Conservation (phyloP, 1,284 basidiomycete species). For the Calocybe gambosa region DNA sequence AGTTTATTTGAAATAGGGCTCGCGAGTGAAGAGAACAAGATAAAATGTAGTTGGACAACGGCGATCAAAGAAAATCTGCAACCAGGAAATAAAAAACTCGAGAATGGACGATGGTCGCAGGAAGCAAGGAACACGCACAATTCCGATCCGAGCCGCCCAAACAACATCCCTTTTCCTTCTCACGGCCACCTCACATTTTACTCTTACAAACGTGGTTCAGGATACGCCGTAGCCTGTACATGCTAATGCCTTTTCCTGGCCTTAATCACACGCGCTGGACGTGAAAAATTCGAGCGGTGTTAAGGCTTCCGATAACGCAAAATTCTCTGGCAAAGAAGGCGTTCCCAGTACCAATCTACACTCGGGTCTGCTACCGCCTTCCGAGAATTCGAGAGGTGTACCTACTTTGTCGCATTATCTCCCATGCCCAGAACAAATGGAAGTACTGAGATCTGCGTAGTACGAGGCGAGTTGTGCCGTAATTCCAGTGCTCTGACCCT, state of each 20-base stretch:
- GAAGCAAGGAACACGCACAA: slow-evolving; percentile 13
- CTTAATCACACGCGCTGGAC: background rate
- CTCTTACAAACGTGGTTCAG: background rate
- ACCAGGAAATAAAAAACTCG: background rate
- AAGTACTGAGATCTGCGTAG: background rate
- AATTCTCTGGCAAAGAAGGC: background rate
- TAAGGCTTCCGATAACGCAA: background rate
- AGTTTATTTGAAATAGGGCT: slow-evolving; percentile 10
- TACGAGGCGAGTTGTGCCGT: background rate
- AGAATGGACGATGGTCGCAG: slow-evolving; percentile 10
- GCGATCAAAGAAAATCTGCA: slow-evolving; percentile 11
- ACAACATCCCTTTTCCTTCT: background rate
- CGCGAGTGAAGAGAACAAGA: slow-evolving; percentile 16
- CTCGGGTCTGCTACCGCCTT: background rate
- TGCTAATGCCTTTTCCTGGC: background rate
- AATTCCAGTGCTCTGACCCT: background rate
- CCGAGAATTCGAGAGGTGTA: too few relatives aligned
- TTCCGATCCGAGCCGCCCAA: slow-evolving; percentile 12
- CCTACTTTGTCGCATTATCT: background rate
- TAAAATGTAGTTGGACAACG: slow-evolving; percentile 9
- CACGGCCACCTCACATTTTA: background rate
- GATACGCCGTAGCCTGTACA: too few relatives aligned
- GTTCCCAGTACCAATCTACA: background rate
- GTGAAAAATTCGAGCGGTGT: background rate
- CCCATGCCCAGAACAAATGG: background rate